These are phyloP conservation scores for Mycena rosella DNA, from an alignment of 768 basidiomycete genomes.

Conservation along the genomic window DNA sequence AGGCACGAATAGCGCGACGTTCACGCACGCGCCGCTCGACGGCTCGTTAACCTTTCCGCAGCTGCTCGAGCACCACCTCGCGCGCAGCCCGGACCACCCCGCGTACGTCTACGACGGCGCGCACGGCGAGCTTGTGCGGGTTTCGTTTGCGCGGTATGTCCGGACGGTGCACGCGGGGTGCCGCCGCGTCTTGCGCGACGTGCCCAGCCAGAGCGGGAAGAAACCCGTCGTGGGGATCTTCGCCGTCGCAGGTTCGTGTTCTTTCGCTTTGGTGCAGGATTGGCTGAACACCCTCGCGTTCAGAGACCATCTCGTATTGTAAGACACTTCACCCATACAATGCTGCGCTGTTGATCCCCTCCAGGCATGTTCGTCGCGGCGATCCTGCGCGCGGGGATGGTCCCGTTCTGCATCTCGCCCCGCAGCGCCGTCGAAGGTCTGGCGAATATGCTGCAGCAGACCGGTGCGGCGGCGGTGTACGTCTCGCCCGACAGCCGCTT, in stretches of 20 bases:
- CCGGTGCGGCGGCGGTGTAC: constrained; percentile 11
- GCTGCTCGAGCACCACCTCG: constrained; percentile 26
- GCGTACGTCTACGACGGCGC: constrained; percentile 27
- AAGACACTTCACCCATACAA: background rate
- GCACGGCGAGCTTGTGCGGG: background rate
- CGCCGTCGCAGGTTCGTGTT: constrained; percentile 11
- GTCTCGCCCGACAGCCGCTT: constrained; percentile 1
- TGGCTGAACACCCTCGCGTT: background rate
- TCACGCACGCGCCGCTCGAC: constrained; percentile 14
- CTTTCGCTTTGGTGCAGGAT: background rate
- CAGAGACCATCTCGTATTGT: constrained; percentile 29
- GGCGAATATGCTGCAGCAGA: constrained; percentile 43
- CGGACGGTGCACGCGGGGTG: background rate
- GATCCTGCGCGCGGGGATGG: constrained; percentile 35
- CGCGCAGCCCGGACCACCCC: constrained; percentile 15
- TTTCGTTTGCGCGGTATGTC: constrained; percentile 19
- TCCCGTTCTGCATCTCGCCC: constrained; percentile 51
- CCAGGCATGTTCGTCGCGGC: constrained; percentile 29
- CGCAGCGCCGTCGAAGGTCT: constrained; percentile 49
- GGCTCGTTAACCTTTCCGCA: constrained; percentile 16
- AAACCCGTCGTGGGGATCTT: constrained; percentile 19
- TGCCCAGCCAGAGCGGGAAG: background rate
- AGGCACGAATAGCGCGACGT: constrained; percentile 7
- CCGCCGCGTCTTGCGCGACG: constrained; percentile 5
- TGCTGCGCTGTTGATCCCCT: background rate